These are phyloP conservation scores for Vigna hirtella DNA, from an alignment of 306 rosid genomes.

Conservation along the genomic window DNA sequence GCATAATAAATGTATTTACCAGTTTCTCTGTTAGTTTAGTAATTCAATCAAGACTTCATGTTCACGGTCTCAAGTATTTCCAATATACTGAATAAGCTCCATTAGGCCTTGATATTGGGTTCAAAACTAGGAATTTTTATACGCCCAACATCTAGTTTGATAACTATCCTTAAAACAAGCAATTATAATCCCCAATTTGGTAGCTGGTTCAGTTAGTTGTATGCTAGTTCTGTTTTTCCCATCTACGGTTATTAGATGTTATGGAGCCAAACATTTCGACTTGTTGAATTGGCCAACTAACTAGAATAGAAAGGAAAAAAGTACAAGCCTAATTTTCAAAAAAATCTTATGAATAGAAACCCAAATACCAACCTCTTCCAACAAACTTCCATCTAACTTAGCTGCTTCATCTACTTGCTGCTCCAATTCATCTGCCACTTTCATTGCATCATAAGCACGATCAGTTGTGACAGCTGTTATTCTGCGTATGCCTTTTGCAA, in stretches of 20 bases:
- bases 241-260: conserved; percentile 21
- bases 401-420: conserved; percentile 75
- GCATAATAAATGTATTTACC: conserved; percentile 23
- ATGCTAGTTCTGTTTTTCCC: conserved; percentile 22
- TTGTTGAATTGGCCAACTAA: background rate
- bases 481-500: conserved; percentile 94
- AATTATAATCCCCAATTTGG: background rate
- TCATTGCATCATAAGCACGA: conserved; percentile 68
- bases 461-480: conserved; percentile 95
- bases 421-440: conserved; percentile 73
- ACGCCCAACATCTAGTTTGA: background rate
- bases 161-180: conserved; percentile 12
- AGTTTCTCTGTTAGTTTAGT: background rate
- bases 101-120: conserved; percentile 11
- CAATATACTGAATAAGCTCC: conserved; percentile 1
- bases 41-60: conserved; percentile 14
- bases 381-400: conserved; percentile 66
- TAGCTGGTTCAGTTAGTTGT: conserved; percentile 8
- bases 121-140: conserved; percentile 1
- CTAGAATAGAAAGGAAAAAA: conserved; percentile 18
- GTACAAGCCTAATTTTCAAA: conserved; percentile 8
- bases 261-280: conserved; percentile 26
- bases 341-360: conserved; percentile 15
- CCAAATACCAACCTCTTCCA: conserved; percentile 82
- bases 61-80: conserved; percentile 6